phyloP scores from a whole-genome alignment of 2,329 filamentous ascomycete species.

The Diaporthe destruens region DNA sequence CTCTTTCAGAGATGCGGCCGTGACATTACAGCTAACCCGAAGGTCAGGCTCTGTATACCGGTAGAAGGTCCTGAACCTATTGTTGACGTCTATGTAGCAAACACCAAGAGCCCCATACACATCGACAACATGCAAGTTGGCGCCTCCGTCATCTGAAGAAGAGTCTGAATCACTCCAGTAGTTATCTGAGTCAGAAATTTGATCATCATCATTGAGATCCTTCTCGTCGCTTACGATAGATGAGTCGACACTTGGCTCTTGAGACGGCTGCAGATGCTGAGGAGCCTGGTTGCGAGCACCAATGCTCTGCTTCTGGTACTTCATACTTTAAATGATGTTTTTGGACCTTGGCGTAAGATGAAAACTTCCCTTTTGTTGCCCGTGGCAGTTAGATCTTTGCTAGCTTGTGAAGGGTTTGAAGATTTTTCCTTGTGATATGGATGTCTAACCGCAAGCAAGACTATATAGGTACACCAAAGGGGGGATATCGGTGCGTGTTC shows the following conservation, averaged over 20 bases:
- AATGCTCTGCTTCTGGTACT: background rate
- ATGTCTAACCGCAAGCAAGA: background rate
- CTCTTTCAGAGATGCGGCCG: background rate
- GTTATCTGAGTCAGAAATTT: background rate
- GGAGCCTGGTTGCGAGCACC: too few species aligned
- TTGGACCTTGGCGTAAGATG: too few species aligned
- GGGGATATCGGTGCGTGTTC: background rate
- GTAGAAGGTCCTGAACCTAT: background rate
- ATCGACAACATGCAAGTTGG: too few species aligned
- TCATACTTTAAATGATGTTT: background rate
- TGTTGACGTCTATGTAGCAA: too few species aligned
- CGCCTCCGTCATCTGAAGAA: background rate
- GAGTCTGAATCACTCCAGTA: background rate
- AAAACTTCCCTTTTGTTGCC: too few species aligned
- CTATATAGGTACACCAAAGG: background rate
- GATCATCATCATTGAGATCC: background rate
- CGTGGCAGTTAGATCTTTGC: background rate
- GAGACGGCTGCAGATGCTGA: background rate
- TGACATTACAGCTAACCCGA: background rate
- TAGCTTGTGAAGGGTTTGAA: too few species aligned
- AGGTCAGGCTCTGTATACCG: background rate
- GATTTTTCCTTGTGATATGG: background rate
- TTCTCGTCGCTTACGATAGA: background rate
- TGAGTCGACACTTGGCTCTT: background rate
- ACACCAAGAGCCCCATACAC: too few species aligned